Evolutionary conservation across 148 eudicot species (phyloP), one percentile per base, ranked within the genome.

Genomic region (Rhododendron henanense): DNA sequence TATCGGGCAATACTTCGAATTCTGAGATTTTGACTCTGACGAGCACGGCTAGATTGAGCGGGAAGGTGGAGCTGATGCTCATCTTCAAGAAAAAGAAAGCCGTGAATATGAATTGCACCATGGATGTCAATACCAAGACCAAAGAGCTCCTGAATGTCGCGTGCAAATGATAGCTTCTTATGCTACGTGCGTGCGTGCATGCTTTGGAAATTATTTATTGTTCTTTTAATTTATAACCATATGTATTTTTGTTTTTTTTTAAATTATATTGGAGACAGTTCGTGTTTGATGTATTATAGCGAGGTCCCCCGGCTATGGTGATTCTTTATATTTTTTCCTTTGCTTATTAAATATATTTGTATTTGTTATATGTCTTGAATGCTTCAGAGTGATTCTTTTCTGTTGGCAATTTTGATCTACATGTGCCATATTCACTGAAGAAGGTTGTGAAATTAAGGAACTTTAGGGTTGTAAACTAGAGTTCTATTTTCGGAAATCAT

Each of bases 81-180:
- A 48, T 83, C 0, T 0, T 85, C 25, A 88, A 88, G 88, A 85
- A 77, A 55, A 79, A 83, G 73, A 88, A 78, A 73, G 33, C 86
- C 1, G 35, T 71, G 1, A 16, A 83, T 0, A 53, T 88, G 86
- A 11, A 71, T 71, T 88, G 90, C 53, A 23, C 80, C 69, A 74
- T 84, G 85, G 16, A 82, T 2, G 31, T 82, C 48, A 82, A 39
- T 15, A 39, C 44, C 50, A 8, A 0, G 8, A 10, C 48, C 1
- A 18, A 3, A 1, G 4, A 21, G 74, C 73, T 81, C 10, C 51
- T 57, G 73, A 37, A 81, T 39, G 33, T 81, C 18, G 65, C 0
- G 1, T 81, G 84, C 84, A 82, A 59, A 39, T 75, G 79, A 37
- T 37, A 13, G 76, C 31, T 28, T 71, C 37, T 31, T 31, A 5